These are phyloP conservation scores for Lepiota venenata DNA, from an alignment of 768 basidiomycete species.

Conservation along the genomic window DNA sequence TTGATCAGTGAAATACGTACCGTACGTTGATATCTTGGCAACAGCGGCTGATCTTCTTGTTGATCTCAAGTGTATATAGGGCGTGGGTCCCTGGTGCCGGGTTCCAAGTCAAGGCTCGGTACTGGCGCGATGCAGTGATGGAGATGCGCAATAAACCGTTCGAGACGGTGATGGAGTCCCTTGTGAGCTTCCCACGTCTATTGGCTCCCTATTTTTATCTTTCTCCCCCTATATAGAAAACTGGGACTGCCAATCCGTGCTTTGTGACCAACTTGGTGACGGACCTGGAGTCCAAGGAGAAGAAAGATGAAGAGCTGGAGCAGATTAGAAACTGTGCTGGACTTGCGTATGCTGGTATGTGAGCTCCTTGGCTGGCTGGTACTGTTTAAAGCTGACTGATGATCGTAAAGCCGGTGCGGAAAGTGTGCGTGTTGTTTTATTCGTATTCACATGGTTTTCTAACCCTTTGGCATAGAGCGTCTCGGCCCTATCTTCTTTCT, in stretches of 20 bases:
- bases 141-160: slow-evolving; percentile 48
- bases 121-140: slow-evolving; percentile 43
- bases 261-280: slow-evolving; percentile 31
- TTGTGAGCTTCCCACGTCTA: slow-evolving; percentile 26
- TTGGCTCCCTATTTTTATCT: neutral
- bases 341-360: slow-evolving; percentile 34
- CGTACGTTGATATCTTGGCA: slow-evolving; percentile 22
- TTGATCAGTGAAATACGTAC: slow-evolving; percentile 45
- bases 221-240: slow-evolving; percentile 21
- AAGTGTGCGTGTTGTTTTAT: slow-evolving; percentile 26
- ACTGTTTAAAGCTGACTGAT: neutral
- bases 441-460: neutral
- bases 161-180: slow-evolving; percentile 28
- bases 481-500: slow-evolving; percentile 30
- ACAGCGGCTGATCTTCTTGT: neutral
- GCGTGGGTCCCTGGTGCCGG: slow-evolving; percentile 49
- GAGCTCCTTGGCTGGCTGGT: neutral
- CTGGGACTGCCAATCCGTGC: slow-evolving; percentile 28
- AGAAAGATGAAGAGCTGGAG: slow-evolving; percentile 21
- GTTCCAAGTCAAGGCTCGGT: slow-evolving; percentile 46
- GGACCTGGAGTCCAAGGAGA: slow-evolving; percentile 20
- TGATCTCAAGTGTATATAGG: slow-evolving; percentile 18
- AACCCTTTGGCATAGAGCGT: slow-evolving; percentile 22
- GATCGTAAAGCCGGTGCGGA: slow-evolving; percentile 35
- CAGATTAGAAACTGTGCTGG: slow-evolving; percentile 34